A percentile compares a stretch with the other conserved stretches of the same genome.
Conservation (phyloP, 106 monocot genomes). For the Dendrobium huoshanense region DNA sequence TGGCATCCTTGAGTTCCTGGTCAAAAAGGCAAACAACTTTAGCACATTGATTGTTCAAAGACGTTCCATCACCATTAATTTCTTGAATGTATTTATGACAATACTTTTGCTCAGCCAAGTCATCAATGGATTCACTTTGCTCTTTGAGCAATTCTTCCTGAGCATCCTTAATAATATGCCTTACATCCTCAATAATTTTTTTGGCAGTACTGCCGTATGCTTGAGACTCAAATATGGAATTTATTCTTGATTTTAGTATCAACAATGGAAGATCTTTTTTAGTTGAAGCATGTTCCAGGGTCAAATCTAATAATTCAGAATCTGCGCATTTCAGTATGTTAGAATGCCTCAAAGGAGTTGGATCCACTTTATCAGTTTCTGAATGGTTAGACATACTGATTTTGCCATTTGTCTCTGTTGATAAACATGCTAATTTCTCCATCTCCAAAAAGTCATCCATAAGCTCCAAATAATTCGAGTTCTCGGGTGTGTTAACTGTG, state of each 20-base stretch:
- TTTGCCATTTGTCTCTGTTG: slow-evolving; percentile 29
- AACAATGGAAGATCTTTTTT: slow-evolving; percentile 10
- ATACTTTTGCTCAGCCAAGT: slow-evolving; percentile 9
- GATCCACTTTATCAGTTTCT: slow-evolving; percentile 1
- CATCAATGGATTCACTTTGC: slow-evolving; percentile 1
- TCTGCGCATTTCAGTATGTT: slow-evolving; percentile 21
- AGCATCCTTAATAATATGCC: slow-evolving; percentile 25
- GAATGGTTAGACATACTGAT: slow-evolving; percentile 1
- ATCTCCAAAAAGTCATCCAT: slow-evolving; percentile 64
- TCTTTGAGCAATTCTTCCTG: slow-evolving; percentile 21
- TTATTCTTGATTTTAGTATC: slow-evolving; percentile 41
- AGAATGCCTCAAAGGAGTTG: background rate
- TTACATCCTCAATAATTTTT: slow-evolving; percentile 35
- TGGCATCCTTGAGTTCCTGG: slow-evolving; percentile 30
- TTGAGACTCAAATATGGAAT: slow-evolving; percentile 24
- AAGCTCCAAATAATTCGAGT: slow-evolving; percentile 15
- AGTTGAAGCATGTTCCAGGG: background rate
- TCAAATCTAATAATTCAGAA: slow-evolving; percentile 5
- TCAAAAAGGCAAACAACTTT: background rate
- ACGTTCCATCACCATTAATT: background rate
- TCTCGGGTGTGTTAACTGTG: background rate
- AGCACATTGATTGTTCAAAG: background rate
- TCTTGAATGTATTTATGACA: slow-evolving; percentile 5
- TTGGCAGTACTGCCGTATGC: slow-evolving; percentile 7
- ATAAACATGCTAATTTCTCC: slow-evolving; percentile 43